Evolutionary conservation across 2,329 filamentous ascomycete species (phyloP), one percentile per base, ranked within the genome.

Genomic region (Fusarium liriodendri): DNA sequence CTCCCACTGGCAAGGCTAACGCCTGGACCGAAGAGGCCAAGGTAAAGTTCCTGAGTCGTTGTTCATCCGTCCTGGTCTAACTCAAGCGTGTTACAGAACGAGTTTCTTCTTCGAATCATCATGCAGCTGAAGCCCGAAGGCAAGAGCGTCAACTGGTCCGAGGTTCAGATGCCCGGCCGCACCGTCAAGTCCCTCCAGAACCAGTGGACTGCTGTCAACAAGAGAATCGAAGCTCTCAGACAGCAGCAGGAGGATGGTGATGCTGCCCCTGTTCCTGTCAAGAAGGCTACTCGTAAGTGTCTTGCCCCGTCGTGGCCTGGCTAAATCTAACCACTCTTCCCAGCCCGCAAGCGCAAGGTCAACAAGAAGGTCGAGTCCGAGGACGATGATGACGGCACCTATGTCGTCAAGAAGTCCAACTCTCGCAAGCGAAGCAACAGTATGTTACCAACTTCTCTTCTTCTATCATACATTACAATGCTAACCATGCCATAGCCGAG

Each of bases 21-120:
- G 74, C 79, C 1, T 84, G 83, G 83, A 84, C 82, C 2, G 82
- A 84, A 1, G 78, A 82, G 5, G 82, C 81, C 29, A 83, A 83
- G 68, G 83, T 80, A 77, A 67, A 67, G 50, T 25, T 14, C 14
- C 11, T 13, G 18, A 13, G 14, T 13, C 11, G 9, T 1, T 58
- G 3, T 54, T n/a, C 18, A 3, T 3, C 7, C 37, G 37, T 33
- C 27, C 35, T 66, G 9, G 45, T 18, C 50, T 54, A 14, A 54
- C 50, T 11, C 18, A n/a, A 20, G 14, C 20, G 7, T n/a, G 11
- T 18, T 22, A 61, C 14, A 84, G 83, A 77, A 76, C 10, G 79
- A 84, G 35, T 77, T 85, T 8, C 75, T 84, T 5, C 70, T 84
- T 2, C 81, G 82, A 8, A 77, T 85, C 63, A 76, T 85, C 18